phyloP scores from a whole-genome alignment of 495 filamentous ascomycete species.

The Annulohypoxylon bovei region DNA sequence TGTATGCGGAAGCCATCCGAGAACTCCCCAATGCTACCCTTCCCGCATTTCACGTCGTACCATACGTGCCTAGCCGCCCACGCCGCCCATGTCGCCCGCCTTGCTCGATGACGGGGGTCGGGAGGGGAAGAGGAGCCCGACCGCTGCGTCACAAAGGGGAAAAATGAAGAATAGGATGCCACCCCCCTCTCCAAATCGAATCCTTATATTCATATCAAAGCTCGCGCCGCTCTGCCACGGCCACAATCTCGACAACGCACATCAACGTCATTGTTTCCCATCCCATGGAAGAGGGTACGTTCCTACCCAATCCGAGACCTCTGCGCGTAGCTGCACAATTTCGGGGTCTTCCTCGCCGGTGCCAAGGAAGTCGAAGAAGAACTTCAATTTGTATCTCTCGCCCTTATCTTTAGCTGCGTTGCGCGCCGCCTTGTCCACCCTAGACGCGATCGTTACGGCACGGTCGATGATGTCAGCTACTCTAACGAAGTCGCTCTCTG shows the following conservation, averaged over 20 bases:
- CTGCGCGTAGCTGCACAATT: conserved; percentile 84
- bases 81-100: conserved; percentile 16
- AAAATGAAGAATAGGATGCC: conserved; percentile 3
- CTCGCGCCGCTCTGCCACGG: neutral
- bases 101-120: conserved; percentile 8
- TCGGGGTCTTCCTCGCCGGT: conserved; percentile 85
- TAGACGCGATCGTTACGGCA: conserved; percentile 83
- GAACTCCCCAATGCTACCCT: conserved; percentile 38
- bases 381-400: conserved; percentile 85
- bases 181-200: conserved; percentile 8
- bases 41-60: conserved; percentile 20
- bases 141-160: conserved; percentile 2
- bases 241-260: conserved; percentile 22
- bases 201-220: neutral
- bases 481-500: conserved; percentile 83
- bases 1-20: conserved; percentile 31
- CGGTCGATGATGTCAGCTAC: conserved; percentile 96
- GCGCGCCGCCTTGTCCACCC: conserved; percentile 81
- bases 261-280: conserved; percentile 46
- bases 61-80: conserved; percentile 18
- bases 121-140: conserved; percentile 7
- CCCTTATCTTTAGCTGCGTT: conserved; percentile 80
- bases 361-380: conserved; percentile 84
- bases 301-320: conserved; percentile 96
- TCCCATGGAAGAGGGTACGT: conserved; percentile 91